These are phyloP conservation scores for Lasiosphaeris hirsuta DNA, from an alignment of 495 filamentous ascomycete genomes.

Conservation along the genomic window DNA sequence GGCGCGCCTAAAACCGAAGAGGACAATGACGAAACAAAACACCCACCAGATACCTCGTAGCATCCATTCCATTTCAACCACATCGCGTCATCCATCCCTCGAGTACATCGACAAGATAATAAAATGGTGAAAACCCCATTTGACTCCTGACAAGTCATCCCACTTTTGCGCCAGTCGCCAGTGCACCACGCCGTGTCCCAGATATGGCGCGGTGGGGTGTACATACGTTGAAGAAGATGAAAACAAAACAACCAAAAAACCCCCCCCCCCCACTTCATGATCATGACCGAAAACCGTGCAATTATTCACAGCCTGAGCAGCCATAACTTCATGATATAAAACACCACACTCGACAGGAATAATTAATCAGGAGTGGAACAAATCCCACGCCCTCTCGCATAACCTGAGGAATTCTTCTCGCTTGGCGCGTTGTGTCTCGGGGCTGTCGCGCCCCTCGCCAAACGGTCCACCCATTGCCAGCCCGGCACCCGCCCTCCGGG, in stretches of 20 bases:
- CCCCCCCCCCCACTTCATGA: neutral
- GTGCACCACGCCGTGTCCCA: neutral
- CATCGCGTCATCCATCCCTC: neutral
- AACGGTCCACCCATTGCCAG: conserved; percentile 55
- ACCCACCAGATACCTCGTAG: neutral
- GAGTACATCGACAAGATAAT: too few species aligned
- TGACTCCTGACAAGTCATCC: too few species aligned
- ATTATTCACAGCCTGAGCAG: neutral
- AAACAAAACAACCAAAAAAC: neutral
- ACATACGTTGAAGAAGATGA: neutral
- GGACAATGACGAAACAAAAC: neutral
- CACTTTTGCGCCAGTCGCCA: neutral
- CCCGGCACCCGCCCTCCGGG: conserved; percentile 39
- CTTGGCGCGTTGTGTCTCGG: conserved; percentile 81
- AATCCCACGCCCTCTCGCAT: conserved; percentile 89
- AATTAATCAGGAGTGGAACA: conserved; percentile 80
- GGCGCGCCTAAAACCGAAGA: neutral
- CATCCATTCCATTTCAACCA: conserved; percentile 4
- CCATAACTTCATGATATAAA: neutral
- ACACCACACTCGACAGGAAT: neutral
- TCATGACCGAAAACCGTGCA: neutral
- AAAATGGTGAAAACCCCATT: too few species aligned
- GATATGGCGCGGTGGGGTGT: too few species aligned
- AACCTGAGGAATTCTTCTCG: conserved; percentile 89
- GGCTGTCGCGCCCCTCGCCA: conserved; percentile 73